Evolutionary conservation across 495 filamentous ascomycete genomes (phyloP), one percentile per base, ranked within the genome.

Genomic region (Trichoderma orchidacearum): DNA sequence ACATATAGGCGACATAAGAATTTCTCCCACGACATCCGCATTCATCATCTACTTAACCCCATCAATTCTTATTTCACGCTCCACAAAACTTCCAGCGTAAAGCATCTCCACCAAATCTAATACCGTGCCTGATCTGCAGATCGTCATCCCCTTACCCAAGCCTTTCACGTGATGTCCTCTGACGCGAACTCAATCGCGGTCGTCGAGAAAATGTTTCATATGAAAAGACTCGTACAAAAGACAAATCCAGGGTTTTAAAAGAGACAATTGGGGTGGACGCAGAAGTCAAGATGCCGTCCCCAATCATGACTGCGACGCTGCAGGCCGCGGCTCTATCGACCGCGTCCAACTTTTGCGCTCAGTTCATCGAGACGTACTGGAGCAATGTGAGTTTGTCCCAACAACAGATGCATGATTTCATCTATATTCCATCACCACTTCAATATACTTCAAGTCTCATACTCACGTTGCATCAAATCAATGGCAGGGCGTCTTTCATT

Each of bases 261-360:
- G n/a, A n/a, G 8, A 17, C 36, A 41, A 41, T 41, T 41, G 36
- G 5, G 36, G 36, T 17, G 13, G n/a, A n/a, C n/a, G n/a, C n/a
- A n/a, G n/a, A n/a, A n/a, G n/a, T n/a, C 36, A 51, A 28, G 7
- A 54, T 54, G 52, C 52, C 52, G 27, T 54, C 29, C 6, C 77
- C 85, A 0, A 73, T 92, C 48, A 71, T 83, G 27, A 74, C 64
- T 28, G 83, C 85, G 12, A 85, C 89, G 5, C 65, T 90, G 28
- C 86, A 92, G 66, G 77, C 86, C 12, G 80, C 81, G 13, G 58
- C 87, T 48, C 78, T 98, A 5, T 85, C 80, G 35, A 80, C 80
- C 57, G 73, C 86, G 5, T 91, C 90, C 57, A 95, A 94, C 62
- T 58, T 96, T 58, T 66, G 95, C 23, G 93, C 90, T 2, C 91